phyloP scores from a whole-genome alignment of 2,329 filamentous ascomycete genomes.

The Alternaria triticimaculans region DNA sequence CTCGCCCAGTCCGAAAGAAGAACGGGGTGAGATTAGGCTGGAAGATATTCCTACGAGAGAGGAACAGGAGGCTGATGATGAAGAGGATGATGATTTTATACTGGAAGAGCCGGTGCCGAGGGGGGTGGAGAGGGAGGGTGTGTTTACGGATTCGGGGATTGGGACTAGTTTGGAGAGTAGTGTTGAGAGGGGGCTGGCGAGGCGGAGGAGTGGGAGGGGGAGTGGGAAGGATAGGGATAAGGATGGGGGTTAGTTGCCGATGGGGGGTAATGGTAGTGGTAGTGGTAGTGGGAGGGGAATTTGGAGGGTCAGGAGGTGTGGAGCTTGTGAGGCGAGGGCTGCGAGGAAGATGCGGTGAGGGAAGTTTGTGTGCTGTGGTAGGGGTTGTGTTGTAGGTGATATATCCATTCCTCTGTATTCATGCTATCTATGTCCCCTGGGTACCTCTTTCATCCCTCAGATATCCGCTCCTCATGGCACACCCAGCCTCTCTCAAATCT shows the following conservation, averaged over 20 bases:
- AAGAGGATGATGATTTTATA: conserved; percentile 54
- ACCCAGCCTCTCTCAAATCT: not conserved
- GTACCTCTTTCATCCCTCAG: no score
- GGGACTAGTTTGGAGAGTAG: conserved; percentile 56
- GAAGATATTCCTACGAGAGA: conserved; percentile 32
- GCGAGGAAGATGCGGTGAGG: not conserved
- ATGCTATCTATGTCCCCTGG: not conserved
- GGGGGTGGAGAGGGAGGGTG: conserved; percentile 9
- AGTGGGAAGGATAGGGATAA: not conserved
- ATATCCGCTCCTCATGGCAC: not conserved
- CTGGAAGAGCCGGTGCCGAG: conserved; percentile 39
- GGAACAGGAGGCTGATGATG: conserved; percentile 53
- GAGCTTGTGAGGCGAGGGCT: not conserved
- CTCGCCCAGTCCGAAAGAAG: conserved; percentile 34
- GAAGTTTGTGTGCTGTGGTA: not conserved
- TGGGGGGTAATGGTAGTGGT: conserved; percentile 4
- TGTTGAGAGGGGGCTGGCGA: conserved; percentile 19
- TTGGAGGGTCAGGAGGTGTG: not conserved
- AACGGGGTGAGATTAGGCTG: conserved; percentile 14
- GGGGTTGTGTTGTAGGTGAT: not conserved
- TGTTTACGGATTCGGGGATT: conserved; percentile 53
- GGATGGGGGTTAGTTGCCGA: not conserved
- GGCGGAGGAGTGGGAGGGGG: conserved; percentile 18
- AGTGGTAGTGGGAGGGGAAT: not conserved
- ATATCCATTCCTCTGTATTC: not conserved